These are phyloP conservation scores for Stagonosporopsis tanaceti DNA, from an alignment of 2,329 filamentous ascomycete species.

Conservation along the genomic window DNA sequence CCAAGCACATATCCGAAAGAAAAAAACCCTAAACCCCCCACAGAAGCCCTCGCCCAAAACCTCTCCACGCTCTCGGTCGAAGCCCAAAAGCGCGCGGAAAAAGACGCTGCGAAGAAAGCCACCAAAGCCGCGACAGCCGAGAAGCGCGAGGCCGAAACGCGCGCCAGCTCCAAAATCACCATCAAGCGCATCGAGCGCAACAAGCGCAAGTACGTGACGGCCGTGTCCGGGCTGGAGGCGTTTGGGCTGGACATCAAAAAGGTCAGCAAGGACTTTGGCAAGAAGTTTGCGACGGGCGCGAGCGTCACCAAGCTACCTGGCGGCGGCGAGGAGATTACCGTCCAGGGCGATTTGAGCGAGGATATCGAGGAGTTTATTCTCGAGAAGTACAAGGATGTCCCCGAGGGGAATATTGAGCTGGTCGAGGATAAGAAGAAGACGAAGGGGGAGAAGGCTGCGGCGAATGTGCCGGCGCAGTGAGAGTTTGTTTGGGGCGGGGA, in stretches of 20 bases:
- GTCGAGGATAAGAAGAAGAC: conserved; percentile 98
- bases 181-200: conserved; percentile 99
- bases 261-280: conserved; percentile 93
- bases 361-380: conserved; percentile 91
- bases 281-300: conserved; percentile 96
- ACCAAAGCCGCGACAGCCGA: conserved; percentile 91
- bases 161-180: conserved; percentile 80
- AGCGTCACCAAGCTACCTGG: conserved; percentile 88
- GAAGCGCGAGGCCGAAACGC: conserved; percentile 80
- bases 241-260: conserved; percentile 96
- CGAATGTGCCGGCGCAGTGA: conserved; percentile 21
- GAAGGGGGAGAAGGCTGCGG: conserved; percentile 26
- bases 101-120: conserved; percentile 96
- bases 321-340: conserved; percentile 94
- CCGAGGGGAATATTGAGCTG: conserved; percentile 92
- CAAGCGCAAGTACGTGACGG: conserved; percentile 96
- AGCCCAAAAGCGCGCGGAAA: conserved; percentile 91
- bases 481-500: background rate
- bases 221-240: conserved; percentile 86
- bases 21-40: background rate
- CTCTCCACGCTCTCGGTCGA: conserved; percentile 87
- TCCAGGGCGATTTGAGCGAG: conserved; percentile 95
- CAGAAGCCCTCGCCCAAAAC: conserved; percentile 76
- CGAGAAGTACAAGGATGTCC: conserved; percentile 88
- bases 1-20: background rate